phyloP scores from a whole-genome alignment of 495 filamentous ascomycete genomes.

The Penicillium dipodomyicola region DNA sequence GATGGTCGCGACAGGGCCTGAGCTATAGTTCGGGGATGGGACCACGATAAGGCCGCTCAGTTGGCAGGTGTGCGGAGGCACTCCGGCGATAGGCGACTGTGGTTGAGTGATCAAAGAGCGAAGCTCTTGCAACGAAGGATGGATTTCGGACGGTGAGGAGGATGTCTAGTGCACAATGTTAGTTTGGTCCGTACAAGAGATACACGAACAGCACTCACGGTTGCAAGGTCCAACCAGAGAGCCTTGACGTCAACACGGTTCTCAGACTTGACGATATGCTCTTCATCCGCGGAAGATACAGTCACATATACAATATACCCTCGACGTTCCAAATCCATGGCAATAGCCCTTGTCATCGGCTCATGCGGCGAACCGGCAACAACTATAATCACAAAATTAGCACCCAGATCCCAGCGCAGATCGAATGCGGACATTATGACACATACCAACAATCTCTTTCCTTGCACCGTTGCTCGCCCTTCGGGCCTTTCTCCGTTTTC shows the following conservation, averaged over 20 bases:
- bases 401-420: neutral
- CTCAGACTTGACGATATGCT: constrained; percentile 71
- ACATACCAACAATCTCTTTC: constrained; percentile 74
- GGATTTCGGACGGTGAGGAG: constrained; percentile 54
- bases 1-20: constrained; percentile 77
- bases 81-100: constrained; percentile 66
- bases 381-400: constrained; percentile 44
- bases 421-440: neutral
- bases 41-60: constrained; percentile 78
- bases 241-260: constrained; percentile 76
- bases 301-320: constrained; percentile 94
- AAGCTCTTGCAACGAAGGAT: constrained; percentile 52
- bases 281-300: constrained; percentile 75
- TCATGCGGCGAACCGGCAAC: constrained; percentile 79
- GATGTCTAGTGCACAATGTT: constrained; percentile 44
- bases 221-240: constrained; percentile 77
- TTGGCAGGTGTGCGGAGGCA: constrained; percentile 68
- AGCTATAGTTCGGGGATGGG: constrained; percentile 57
- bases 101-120: constrained; percentile 63
- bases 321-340: constrained; percentile 80
- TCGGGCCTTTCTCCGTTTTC: constrained; percentile 69
- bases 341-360: constrained; percentile 75
- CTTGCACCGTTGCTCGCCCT: constrained; percentile 79
- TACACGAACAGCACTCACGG: constrained; percentile 24
- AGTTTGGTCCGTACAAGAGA: neutral